Percentiles rank a stretch among this genome's conserved stretches.
phyloP scores from a whole-genome alignment of 1,284 basidiomycete species.

The Ceratobasidium sp. region DNA sequence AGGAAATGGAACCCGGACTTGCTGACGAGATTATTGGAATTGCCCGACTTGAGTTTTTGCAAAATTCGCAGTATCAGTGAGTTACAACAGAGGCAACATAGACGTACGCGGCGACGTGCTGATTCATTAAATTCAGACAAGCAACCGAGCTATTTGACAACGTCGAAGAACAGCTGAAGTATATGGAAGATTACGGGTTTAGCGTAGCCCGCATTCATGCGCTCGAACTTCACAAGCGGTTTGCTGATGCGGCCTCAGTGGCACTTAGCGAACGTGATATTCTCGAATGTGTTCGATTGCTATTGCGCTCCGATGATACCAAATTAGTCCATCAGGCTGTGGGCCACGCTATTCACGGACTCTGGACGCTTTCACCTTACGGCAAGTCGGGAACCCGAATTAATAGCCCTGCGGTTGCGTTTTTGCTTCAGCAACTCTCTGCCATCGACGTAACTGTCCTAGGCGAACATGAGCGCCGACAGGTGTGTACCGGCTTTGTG shows the following conservation, averaged over 20 bases:
- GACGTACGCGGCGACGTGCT: constrained; percentile 54
- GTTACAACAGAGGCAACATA: constrained; percentile 50
- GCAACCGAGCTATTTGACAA: constrained; percentile 65
- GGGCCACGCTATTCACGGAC: constrained; percentile 69
- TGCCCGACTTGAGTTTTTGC: constrained; percentile 68
- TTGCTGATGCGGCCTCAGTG: constrained; percentile 68
- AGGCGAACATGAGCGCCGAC: neutral
- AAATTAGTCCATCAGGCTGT: constrained; percentile 61
- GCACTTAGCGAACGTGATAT: constrained; percentile 63
- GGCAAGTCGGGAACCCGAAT: constrained; percentile 57
- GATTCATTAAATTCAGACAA: constrained; percentile 46
- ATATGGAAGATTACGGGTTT: constrained; percentile 69
- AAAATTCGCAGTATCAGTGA: constrained; percentile 62
- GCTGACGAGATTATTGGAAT: constrained; percentile 63
- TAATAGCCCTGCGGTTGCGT: neutral
- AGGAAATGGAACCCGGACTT: constrained; percentile 61
- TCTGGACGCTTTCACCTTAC: constrained; percentile 46
- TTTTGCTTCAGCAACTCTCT: neutral
- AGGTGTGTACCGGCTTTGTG: neutral
- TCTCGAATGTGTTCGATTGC: constrained; percentile 50
- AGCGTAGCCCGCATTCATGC: constrained; percentile 66
- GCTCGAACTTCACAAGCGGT: constrained; percentile 63
- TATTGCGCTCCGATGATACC: constrained; percentile 13
- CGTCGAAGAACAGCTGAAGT: constrained; percentile 66
- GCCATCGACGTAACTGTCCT: neutral